phyloP scores from a whole-genome alignment of 768 basidiomycete genomes.

The Xerocomellus chrysenteron region DNA sequence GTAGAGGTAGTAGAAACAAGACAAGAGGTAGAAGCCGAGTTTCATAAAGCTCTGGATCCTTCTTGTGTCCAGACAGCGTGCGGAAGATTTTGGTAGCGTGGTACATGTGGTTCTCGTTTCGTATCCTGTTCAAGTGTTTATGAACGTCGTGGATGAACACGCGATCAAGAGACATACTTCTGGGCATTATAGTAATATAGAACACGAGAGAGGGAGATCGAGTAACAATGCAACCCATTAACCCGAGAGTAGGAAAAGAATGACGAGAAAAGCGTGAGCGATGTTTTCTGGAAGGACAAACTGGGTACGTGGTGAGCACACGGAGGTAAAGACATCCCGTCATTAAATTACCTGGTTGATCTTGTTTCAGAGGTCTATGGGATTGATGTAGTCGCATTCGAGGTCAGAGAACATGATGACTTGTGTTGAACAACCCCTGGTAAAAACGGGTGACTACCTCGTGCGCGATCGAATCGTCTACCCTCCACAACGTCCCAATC shows the following conservation, averaged over 20 bases:
- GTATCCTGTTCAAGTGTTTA: conserved; percentile 55
- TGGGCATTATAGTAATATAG: conserved; percentile 69
- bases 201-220: conserved; percentile 80
- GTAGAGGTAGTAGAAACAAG: conserved; percentile 91
- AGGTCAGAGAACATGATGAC: conserved; percentile 99
- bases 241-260: conserved; percentile 89
- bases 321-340: background rate
- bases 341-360: conserved; percentile 78
- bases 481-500: background rate
- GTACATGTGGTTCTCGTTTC: conserved; percentile 95
- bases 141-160: background rate
- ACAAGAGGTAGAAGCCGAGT: conserved; percentile 89
- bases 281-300: conserved; percentile 97
- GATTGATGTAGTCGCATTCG: conserved; percentile 99
- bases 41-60: conserved; percentile 95
- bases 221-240: conserved; percentile 94
- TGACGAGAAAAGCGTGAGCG: conserved; percentile 87
- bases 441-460: too few species aligned
- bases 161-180: conserved; percentile 60
- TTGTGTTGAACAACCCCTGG: conserved; percentile 38
- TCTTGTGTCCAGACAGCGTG: conserved; percentile 90
- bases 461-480: background rate
- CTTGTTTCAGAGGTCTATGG: conserved; percentile 99
- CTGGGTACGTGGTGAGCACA: conserved; percentile 40
- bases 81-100: conserved; percentile 99